phyloP scores from a whole-genome alignment of 2,329 filamentous ascomycete species.

The Trematosphaeria pertusa region DNA sequence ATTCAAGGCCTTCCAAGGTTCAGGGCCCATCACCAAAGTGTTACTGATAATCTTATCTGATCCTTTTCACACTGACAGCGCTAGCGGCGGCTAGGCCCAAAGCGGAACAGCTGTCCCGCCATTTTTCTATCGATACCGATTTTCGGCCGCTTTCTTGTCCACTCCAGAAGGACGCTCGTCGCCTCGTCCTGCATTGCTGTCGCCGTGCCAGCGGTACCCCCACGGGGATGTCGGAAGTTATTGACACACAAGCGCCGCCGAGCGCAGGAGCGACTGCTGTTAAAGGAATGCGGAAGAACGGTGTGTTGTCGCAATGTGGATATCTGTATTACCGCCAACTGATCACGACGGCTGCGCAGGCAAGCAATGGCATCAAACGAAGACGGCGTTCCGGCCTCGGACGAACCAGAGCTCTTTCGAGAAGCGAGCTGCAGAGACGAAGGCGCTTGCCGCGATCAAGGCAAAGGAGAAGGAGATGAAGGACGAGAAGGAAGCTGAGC shows the following conservation, averaged over 20 bases:
- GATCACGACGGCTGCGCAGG: constrained; percentile 60
- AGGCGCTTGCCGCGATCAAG: constrained; percentile 77
- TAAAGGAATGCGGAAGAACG: constrained; percentile 80
- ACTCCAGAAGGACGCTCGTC: background rate
- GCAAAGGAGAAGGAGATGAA: constrained; percentile 92
- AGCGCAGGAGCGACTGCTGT: constrained; percentile 45
- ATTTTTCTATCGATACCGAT: constrained; percentile 30
- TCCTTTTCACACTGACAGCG: constrained; percentile 17
- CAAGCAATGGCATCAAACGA: constrained; percentile 90
- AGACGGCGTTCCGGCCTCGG: constrained; percentile 83
- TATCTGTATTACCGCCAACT: constrained; percentile 7
- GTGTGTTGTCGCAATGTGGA: constrained; percentile 55
- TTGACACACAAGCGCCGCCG: constrained; percentile 51
- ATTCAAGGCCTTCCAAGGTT: no score
- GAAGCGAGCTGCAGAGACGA: constrained; percentile 74
- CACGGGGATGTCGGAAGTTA: constrained; percentile 37
- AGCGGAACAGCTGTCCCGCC: background rate
- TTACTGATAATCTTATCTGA: constrained; percentile 43
- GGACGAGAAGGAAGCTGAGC: constrained; percentile 89
- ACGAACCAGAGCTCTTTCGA: constrained; percentile 80
- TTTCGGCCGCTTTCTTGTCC: constrained; percentile 4
- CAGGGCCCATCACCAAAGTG: constrained; percentile 19
- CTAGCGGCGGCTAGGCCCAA: background rate
- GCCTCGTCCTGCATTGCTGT: background rate
- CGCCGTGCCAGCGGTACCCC: constrained; percentile 13